A percentile compares a stretch with the other conserved stretches of the same genome.
These are phyloP conservation scores for Aspergillus ochraceoroseus DNA, from an alignment of 2,329 filamentous ascomycete genomes.

Conservation along the genomic window DNA sequence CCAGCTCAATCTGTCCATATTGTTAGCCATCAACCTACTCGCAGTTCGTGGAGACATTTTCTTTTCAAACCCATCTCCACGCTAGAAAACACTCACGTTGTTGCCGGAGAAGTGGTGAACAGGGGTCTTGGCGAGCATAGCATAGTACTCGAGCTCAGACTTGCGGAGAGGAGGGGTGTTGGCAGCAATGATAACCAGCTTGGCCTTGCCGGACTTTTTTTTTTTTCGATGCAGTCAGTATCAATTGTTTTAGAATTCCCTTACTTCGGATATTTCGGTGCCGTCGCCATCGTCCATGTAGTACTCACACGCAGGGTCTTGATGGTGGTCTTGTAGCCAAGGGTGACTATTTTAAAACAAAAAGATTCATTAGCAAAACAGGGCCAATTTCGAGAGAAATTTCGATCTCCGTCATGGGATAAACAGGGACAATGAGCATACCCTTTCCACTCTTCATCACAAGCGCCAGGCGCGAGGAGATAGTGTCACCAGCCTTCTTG, in stretches of 20 bases:
- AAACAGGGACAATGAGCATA: too few species aligned
- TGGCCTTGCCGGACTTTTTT: constrained; percentile 81
- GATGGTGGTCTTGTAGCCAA: constrained; percentile 84
- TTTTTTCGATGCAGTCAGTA: constrained; percentile 3
- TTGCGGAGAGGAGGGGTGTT: constrained; percentile 98
- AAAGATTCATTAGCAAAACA: constrained; percentile 1
- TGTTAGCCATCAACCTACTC: constrained; percentile 51
- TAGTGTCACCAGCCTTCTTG: constrained; percentile 75
- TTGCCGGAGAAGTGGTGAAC: constrained; percentile 98
- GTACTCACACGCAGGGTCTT: constrained; percentile 67
- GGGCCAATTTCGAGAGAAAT: neutral
- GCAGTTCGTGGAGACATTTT: neutral
- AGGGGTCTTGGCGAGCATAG: constrained; percentile 85
- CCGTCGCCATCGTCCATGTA: constrained; percentile 4
- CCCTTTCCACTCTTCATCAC: constrained; percentile 58
- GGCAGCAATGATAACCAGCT: constrained; percentile 91
- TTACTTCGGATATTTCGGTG: constrained; percentile 1
- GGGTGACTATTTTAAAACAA: constrained; percentile 57
- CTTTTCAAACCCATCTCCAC: neutral
- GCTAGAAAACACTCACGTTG: constrained; percentile 71
- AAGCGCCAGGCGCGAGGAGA: constrained; percentile 65
- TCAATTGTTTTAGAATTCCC: neutral
- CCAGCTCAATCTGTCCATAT: constrained; percentile 78
- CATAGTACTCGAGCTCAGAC: constrained; percentile 92
- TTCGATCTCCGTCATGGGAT: too few species aligned